phyloP scores from a whole-genome alignment of 768 basidiomycete species.

The Collybia sp. region DNA sequence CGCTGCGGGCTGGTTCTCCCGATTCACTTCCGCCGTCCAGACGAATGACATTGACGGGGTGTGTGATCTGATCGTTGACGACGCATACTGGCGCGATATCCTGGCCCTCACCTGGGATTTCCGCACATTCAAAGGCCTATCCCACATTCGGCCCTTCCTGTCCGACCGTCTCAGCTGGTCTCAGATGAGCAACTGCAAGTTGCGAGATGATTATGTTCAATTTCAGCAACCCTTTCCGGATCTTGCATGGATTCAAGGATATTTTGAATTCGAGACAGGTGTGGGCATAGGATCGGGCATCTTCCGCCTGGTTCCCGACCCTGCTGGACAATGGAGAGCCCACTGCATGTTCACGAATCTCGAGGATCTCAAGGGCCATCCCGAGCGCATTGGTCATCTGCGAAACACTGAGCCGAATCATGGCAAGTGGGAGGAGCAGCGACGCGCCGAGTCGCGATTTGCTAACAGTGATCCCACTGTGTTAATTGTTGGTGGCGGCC shows the following conservation, averaged over 20 bases:
- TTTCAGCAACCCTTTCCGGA: conserved; percentile 31
- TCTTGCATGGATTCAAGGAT: conserved; percentile 40
- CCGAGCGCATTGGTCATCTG: conserved; percentile 36
- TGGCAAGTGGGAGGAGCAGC: conserved; percentile 42
- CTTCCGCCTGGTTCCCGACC: conserved; percentile 37
- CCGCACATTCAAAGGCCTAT: conserved; percentile 35
- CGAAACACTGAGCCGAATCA: conserved; percentile 35
- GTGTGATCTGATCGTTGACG: conserved; percentile 15
- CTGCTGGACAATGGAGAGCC: conserved; percentile 41
- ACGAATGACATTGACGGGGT: conserved; percentile 10
- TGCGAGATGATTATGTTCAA: conserved; percentile 22
- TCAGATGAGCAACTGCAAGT: conserved; percentile 23
- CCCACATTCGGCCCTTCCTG: conserved; percentile 34
- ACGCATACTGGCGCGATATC: conserved; percentile 47
- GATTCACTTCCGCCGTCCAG: conserved; percentile 11
- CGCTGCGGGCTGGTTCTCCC: conserved; percentile 24
- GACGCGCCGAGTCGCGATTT: conserved; percentile 35
- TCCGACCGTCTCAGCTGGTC: conserved; percentile 26
- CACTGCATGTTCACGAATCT: conserved; percentile 49
- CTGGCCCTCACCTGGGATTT: conserved; percentile 51
- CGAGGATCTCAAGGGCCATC: conserved; percentile 12
- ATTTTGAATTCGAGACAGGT: conserved; percentile 41
- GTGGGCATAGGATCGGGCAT: conserved; percentile 39
- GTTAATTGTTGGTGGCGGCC: conserved; percentile 54
- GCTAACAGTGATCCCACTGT: conserved; percentile 43